Percentiles rank a stretch among this genome's conserved stretches.
Evolutionary conservation across 2,329 filamentous ascomycete species (phyloP).

Genomic region (Exserohilum turcica): DNA sequence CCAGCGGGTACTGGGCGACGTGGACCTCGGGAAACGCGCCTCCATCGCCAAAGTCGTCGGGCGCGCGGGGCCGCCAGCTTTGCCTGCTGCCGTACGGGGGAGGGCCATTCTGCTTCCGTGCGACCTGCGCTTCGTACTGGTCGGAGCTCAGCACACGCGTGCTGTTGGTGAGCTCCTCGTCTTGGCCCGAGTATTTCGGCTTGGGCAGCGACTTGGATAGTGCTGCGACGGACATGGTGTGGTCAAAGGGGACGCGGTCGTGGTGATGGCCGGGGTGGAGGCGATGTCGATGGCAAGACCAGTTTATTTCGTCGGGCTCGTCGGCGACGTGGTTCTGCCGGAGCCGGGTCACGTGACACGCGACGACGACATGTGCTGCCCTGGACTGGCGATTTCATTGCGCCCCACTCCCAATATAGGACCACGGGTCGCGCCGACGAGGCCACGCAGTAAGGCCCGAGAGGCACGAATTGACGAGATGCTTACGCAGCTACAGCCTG

Average conservation of each 20-base stretch:
- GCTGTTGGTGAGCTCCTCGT: slow-evolving; percentile 81
- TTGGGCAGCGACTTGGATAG: slow-evolving; percentile 82
- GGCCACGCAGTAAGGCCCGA: background rate
- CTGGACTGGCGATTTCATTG: background rate
- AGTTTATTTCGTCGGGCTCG: slow-evolving; percentile 16
- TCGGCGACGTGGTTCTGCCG: slow-evolving; percentile 10
- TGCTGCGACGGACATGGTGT: slow-evolving; percentile 56
- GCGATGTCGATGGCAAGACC: background rate
- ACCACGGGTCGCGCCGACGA: background rate
- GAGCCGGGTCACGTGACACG: slow-evolving; percentile 16
- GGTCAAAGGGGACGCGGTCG: slow-evolving; percentile 5
- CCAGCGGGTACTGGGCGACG: slow-evolving; percentile 91
- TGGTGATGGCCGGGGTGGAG: background rate
- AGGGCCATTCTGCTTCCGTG: slow-evolving; percentile 71
- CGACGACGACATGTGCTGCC: background rate
- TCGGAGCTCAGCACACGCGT: slow-evolving; percentile 80
- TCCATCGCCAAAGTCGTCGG: slow-evolving; percentile 94
- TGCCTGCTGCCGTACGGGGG: slow-evolving; percentile 85
- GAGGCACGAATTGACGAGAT: background rate
- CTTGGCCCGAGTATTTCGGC: slow-evolving; percentile 87
- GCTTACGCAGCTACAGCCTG: background rate
- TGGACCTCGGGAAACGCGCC: slow-evolving; percentile 94
- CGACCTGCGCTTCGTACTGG: slow-evolving; percentile 84
- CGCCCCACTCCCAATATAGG: background rate
- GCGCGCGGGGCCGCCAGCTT: slow-evolving; percentile 86